phyloP scores from a whole-genome alignment of 2,329 filamentous ascomycete species.

The Colletotrichum shisoi region DNA sequence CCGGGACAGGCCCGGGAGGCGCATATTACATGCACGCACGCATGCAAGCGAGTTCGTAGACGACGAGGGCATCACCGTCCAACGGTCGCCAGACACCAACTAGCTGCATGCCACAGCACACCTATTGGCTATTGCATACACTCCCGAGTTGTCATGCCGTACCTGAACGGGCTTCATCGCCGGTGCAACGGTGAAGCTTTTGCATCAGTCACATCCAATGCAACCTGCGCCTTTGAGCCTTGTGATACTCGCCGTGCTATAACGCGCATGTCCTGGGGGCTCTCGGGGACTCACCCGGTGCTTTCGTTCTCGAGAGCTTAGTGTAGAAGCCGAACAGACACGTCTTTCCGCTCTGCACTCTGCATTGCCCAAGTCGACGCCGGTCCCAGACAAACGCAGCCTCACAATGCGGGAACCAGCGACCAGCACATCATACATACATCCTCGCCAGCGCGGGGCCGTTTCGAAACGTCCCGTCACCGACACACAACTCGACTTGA shows the following conservation, averaged over 20 bases:
- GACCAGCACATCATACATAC: neutral
- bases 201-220: neutral
- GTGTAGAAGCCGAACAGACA: neutral
- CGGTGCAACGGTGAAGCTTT: neutral
- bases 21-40: neutral
- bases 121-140: too few species aligned
- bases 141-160: neutral
- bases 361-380: neutral
- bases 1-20: constrained; percentile 25
- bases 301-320: neutral
- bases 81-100: constrained; percentile 1
- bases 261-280: neutral
- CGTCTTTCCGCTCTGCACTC: neutral
- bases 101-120: neutral
- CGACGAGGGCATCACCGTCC: constrained; percentile 20
- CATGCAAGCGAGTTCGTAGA: constrained; percentile 15
- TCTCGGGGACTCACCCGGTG: neutral
- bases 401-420: neutral
- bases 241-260: neutral
- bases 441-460: constrained; percentile 16
- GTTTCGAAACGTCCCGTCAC: constrained; percentile 33
- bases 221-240: neutral
- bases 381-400: constrained; percentile 17
- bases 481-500: neutral
- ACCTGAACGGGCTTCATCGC: neutral